Evolutionary conservation across 345 rosid genomes (phyloP).

Genomic region (Lagerstroemia speciosa): DNA sequence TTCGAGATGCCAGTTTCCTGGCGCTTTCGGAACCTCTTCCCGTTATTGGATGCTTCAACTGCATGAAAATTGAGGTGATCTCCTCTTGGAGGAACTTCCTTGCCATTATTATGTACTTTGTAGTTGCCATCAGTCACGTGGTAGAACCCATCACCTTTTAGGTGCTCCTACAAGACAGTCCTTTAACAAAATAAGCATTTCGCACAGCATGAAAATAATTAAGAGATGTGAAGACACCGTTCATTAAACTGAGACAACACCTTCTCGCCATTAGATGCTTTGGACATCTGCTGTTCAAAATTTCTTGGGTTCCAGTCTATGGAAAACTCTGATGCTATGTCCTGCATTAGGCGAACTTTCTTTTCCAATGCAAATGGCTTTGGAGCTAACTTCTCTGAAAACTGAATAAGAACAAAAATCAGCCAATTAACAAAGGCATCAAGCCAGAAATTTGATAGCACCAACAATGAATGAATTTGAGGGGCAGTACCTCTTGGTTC

Average conservation of each 20-base stretch:
- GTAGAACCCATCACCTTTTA: constrained; percentile 22
- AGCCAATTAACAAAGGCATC: constrained; percentile 12
- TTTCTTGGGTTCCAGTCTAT: constrained; percentile 65
- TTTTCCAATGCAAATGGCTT: constrained; percentile 46
- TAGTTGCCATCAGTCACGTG: constrained; percentile 21
- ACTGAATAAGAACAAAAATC: constrained; percentile 30
- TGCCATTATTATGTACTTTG: constrained; percentile 31
- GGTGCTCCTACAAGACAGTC: constrained; percentile 35
- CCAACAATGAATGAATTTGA: background rate
- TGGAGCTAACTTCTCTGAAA: constrained; percentile 50
- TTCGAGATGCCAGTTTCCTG: constrained; percentile 21
- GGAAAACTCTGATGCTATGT: constrained; percentile 67
- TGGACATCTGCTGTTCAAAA: constrained; percentile 44
- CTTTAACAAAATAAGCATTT: background rate
- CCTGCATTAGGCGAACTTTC: constrained; percentile 65
- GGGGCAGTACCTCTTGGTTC: constrained; percentile 56
- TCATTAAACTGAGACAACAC: constrained; percentile 34
- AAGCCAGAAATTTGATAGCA: background rate
- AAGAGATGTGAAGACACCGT: background rate
- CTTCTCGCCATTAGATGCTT: constrained; percentile 31
- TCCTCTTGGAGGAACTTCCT: constrained; percentile 19
- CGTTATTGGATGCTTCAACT: constrained; percentile 14
- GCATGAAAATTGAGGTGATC: constrained; percentile 7
- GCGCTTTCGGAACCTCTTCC: constrained; percentile 18
- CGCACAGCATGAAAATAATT: background rate